Evolutionary conservation across 257 asterid genomes (phyloP).

Genomic region (Dorcoceras hygrometricum): DNA sequence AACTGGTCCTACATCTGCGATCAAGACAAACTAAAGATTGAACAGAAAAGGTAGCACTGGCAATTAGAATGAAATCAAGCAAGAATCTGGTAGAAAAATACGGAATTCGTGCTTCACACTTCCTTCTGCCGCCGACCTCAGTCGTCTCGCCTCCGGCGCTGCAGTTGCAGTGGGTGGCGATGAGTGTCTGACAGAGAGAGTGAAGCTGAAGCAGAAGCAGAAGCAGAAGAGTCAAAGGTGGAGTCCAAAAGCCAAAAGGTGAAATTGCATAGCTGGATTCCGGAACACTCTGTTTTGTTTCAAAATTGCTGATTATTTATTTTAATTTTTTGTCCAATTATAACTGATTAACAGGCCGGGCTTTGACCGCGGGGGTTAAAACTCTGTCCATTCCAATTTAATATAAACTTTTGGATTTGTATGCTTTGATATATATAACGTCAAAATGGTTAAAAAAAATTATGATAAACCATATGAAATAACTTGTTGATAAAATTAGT

Average conservation of each 20-base stretch:
- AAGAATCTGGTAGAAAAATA: slow-evolving; percentile 14
- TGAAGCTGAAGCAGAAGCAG: not conserved
- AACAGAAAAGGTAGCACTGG: not conserved
- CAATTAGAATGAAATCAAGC: slow-evolving; percentile 17
- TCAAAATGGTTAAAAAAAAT: too few species aligned
- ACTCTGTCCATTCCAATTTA: too few species aligned
- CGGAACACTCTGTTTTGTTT: not conserved
- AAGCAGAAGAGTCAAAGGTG: slow-evolving; percentile 1
- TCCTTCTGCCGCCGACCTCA: not conserved
- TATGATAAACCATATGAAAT: too few species aligned
- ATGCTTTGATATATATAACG: too few species aligned
- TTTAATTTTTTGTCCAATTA: too few species aligned
- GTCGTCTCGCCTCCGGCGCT: slow-evolving; percentile 30
- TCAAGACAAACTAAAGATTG: slow-evolving; percentile 7
- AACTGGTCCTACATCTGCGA: not conserved
- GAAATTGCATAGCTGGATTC: slow-evolving; percentile 29
- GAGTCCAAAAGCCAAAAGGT: slow-evolving; percentile 18
- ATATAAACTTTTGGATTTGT: too few species aligned
- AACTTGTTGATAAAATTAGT: too few species aligned
- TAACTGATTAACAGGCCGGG: too few species aligned
- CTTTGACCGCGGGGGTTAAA: too few species aligned
- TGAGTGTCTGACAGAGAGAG: slow-evolving; percentile 1
- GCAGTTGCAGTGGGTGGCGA: slow-evolving; percentile 12
- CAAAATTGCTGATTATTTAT: too few species aligned
- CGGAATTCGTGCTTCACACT: slow-evolving; percentile 13